Percentiles rank a stretch among this genome's conserved stretches.
These are phyloP conservation scores for Periconia sp. DNA, from an alignment of 2,329 filamentous ascomycete species.

Conservation along the genomic window DNA sequence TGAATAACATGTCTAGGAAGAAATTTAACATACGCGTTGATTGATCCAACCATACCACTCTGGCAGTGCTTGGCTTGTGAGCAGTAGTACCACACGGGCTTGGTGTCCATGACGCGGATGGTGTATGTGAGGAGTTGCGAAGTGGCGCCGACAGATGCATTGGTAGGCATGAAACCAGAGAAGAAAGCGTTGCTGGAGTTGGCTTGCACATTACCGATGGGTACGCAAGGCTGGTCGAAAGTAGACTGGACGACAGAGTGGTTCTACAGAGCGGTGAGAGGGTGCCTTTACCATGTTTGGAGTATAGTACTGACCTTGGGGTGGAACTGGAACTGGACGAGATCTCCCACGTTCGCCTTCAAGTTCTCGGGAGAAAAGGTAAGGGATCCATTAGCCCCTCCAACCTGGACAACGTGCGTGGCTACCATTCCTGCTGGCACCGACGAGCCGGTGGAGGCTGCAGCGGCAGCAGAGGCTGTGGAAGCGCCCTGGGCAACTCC, in stretches of 20 bases:
- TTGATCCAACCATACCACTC: constrained; percentile 72
- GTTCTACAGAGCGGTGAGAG: constrained; percentile 50
- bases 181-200: constrained; percentile 61
- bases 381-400: constrained; percentile 55
- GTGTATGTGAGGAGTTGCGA: constrained; percentile 66
- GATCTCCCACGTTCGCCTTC: constrained; percentile 61
- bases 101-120: constrained; percentile 67
- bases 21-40: constrained; percentile 65
- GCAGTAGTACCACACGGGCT: constrained; percentile 79
- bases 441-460: constrained; percentile 5
- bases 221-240: constrained; percentile 70
- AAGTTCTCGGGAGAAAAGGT: constrained; percentile 69
- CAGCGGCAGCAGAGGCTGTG: constrained; percentile 5
- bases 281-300: not conserved
- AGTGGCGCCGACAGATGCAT: constrained; percentile 20
- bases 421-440: constrained; percentile 21
- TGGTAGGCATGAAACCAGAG: constrained; percentile 66
- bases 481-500: constrained; percentile 23
- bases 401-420: constrained; percentile 66
- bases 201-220: constrained; percentile 51
- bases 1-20: not conserved
- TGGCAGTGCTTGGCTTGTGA: constrained; percentile 75
- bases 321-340: constrained; percentile 57
- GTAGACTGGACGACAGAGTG: constrained; percentile 79
- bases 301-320: constrained; percentile 39